These are phyloP conservation scores for Tagetes patula DNA, from an alignment of 129 eudicot genomes.

Conservation along the genomic window DNA sequence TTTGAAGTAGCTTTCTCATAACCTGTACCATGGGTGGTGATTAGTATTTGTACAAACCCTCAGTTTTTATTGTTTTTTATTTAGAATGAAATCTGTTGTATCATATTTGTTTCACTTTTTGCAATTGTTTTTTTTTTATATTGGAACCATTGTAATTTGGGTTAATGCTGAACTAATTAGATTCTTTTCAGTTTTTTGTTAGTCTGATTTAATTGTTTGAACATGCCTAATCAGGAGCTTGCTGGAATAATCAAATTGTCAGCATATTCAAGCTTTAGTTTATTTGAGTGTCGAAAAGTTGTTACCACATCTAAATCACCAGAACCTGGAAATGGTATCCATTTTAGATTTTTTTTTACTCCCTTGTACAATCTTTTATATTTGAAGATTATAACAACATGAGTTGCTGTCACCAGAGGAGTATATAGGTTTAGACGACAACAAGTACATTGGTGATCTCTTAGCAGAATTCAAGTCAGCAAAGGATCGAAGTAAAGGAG, in stretches of 20 bases:
- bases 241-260: slow-evolving; percentile 92
- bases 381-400: background rate
- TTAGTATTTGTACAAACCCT: background rate
- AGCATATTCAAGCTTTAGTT: slow-evolving; percentile 79
- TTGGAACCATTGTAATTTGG: background rate
- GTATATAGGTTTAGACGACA: slow-evolving; percentile 87
- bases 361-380: slow-evolving; percentile 5
- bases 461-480: slow-evolving; percentile 93
- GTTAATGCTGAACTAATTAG: background rate
- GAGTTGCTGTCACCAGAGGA: slow-evolving; percentile 60
- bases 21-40: background rate
- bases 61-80: background rate
- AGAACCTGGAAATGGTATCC: slow-evolving; percentile 87
- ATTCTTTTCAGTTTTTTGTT: background rate
- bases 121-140: background rate
- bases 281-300: slow-evolving; percentile 91
- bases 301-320: slow-evolving; percentile 81
- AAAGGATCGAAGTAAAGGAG: slow-evolving; percentile 95
- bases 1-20: background rate
- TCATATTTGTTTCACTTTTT: background rate
- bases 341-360: background rate
- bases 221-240: slow-evolving; percentile 62
- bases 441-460: slow-evolving; percentile 94
- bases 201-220: background rate
- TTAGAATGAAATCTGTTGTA: background rate